Evolutionary conservation across 148 eudicot species (phyloP).

Genomic region (Polygonum aviculare): DNA sequence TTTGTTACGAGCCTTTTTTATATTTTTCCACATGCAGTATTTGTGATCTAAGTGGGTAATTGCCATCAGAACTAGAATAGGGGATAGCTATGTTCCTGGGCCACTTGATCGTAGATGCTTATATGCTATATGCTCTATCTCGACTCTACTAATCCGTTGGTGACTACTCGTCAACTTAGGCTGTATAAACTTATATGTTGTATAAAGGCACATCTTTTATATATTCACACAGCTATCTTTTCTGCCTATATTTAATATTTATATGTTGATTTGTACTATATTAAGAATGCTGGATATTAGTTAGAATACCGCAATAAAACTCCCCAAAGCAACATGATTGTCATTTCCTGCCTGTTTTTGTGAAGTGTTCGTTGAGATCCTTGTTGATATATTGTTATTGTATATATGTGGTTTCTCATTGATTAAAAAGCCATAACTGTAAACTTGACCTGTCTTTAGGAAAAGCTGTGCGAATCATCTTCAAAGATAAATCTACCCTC

Average conservation of each 20-base stretch:
- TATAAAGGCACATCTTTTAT: background rate
- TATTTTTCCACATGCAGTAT: background rate
- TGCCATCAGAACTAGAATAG: background rate
- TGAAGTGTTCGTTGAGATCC: background rate
- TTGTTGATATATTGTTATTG: background rate
- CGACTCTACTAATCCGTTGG: background rate
- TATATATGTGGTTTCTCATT: background rate
- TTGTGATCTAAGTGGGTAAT: background rate
- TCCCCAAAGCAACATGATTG: background rate
- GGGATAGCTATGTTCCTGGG: background rate
- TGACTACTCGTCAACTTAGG: background rate
- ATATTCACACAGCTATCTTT: background rate
- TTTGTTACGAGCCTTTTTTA: background rate
- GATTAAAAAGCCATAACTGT: background rate
- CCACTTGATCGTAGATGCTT: background rate
- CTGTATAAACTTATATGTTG: background rate
- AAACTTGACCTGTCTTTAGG: constrained; percentile 34
- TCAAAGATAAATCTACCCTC: constrained; percentile 42
- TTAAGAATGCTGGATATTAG: background rate
- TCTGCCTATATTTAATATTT: background rate
- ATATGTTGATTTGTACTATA: background rate
- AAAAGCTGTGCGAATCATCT: constrained; percentile 51
- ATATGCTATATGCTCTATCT: background rate
- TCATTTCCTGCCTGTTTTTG: background rate
- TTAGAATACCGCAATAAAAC: background rate